Conservation (phyloP, 179 eudicot species). For the Camellia oleifera region DNA sequence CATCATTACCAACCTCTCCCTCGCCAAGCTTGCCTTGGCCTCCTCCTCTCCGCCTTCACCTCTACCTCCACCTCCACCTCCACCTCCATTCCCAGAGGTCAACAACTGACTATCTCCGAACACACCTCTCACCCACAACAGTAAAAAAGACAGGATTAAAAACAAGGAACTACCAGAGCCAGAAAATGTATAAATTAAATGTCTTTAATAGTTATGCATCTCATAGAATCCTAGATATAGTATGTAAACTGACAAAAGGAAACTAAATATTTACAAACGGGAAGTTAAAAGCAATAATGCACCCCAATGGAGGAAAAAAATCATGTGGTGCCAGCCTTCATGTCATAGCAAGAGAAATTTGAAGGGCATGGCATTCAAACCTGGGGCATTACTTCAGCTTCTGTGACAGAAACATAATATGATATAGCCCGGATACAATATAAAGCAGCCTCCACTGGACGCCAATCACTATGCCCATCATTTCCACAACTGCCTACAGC, state of each 20-base stretch:
- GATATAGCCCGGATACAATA: slow-evolving; percentile 94
- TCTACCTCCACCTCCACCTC: no score
- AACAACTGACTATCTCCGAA: no score
- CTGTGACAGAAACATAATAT: slow-evolving; percentile 64
- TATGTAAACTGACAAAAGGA: neutral
- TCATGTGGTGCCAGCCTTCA: slow-evolving; percentile 2
- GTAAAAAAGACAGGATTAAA: neutral
- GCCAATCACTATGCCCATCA: slow-evolving; percentile 62
- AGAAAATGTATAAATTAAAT: neutral
- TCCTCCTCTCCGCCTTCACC: no score
- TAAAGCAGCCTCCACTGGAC: slow-evolving; percentile 87
- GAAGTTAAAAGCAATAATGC: slow-evolving; percentile 7
- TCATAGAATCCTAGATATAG: neutral
- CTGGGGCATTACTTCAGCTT: slow-evolving; percentile 97
- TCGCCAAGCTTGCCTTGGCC: no score
- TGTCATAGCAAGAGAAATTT: slow-evolving; percentile 16
- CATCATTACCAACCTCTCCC: no score
- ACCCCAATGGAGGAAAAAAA: neutral
- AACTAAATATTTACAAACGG: neutral
- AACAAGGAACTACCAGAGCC: neutral
- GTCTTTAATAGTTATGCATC: neutral
- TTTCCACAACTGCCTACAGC: slow-evolving; percentile 59
- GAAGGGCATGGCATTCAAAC: slow-evolving; percentile 31
- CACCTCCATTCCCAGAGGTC: no score
- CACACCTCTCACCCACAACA: no score